Evolutionary conservation across 148 eudicot genomes (phyloP).

Genomic region (Amaranthus palmeri): DNA sequence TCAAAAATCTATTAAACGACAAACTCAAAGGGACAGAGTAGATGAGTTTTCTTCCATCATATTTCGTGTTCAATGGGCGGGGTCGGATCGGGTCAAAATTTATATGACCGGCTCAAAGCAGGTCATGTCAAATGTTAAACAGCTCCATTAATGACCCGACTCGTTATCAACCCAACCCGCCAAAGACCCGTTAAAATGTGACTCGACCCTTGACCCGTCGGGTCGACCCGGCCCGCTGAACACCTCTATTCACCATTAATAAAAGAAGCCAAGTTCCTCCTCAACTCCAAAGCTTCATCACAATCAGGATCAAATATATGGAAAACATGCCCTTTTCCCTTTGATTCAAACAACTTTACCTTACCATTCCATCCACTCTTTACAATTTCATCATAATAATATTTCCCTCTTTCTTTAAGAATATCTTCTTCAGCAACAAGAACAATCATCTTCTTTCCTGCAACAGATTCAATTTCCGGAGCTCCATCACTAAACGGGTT

Average conservation of each 20-base stretch:
- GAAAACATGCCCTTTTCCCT: slow-evolving; percentile 43
- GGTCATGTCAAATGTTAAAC: too few species aligned
- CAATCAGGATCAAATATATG: slow-evolving; percentile 32
- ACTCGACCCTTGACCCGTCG: too few species aligned
- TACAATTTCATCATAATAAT: slow-evolving; percentile 25
- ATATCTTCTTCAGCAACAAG: slow-evolving; percentile 36
- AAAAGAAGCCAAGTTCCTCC: slow-evolving; percentile 24
- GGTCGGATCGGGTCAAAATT: too few species aligned
- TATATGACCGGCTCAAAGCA: too few species aligned
- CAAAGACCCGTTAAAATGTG: too few species aligned
- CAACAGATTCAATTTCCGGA: slow-evolving; percentile 14
- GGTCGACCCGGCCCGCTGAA: too few species aligned
- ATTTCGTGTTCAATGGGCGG: too few species aligned
- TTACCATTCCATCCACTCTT: slow-evolving; percentile 31
- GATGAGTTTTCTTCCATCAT: too few species aligned
- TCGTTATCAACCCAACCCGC: too few species aligned
- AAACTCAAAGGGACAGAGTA: too few species aligned
- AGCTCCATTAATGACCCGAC: too few species aligned
- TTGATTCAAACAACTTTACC: slow-evolving; percentile 23
- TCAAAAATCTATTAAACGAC: too few species aligned
- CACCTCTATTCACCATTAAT: slow-evolving; percentile 3
- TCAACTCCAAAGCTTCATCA: slow-evolving; percentile 29
- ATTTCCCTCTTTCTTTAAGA: slow-evolving; percentile 31
- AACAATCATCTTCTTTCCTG: slow-evolving; percentile 24
- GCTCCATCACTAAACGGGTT: slow-evolving; percentile 34